Evolutionary conservation across 108 stramenopile species (phyloP).

Genomic region (Cylindrotheca fusiformis): DNA sequence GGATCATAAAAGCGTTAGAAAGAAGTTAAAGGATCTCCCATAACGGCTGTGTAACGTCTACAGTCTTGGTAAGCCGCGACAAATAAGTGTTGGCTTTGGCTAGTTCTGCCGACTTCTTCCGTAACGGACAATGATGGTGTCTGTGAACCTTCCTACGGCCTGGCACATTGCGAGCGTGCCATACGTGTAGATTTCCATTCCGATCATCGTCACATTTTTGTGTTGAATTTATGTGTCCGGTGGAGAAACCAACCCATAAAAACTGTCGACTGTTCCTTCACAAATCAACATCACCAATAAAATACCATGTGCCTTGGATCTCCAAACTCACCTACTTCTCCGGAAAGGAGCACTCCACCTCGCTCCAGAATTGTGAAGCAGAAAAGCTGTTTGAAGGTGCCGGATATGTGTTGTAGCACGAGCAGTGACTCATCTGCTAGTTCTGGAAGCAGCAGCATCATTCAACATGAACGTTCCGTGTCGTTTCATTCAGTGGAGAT

Average conservation of each 20-base stretch:
- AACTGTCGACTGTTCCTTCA: too few species aligned
- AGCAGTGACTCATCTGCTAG: neutral
- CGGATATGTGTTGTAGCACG: neutral
- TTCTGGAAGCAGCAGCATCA: neutral
- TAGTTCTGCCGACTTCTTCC: neutral
- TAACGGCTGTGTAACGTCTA: neutral
- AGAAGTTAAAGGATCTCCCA: neutral
- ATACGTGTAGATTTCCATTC: too few species aligned
- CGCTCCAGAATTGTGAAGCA: neutral
- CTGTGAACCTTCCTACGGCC: neutral
- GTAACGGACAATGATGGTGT: neutral
- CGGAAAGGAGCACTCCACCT: neutral
- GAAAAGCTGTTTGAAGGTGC: neutral
- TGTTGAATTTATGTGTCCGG: too few species aligned
- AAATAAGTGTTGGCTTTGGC: neutral
- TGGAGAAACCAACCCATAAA: too few species aligned
- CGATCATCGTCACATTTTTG: neutral
- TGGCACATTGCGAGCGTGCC: too few species aligned
- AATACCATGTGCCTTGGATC: too few species aligned
- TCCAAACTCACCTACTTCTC: too few species aligned
- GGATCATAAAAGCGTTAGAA: neutral
- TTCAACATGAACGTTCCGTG: neutral
- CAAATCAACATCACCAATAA: too few species aligned
- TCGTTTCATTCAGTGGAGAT: constrained; percentile 15
- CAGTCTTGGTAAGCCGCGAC: neutral